Evolutionary conservation across 2,329 filamentous ascomycete genomes (phyloP).

Genomic region (Alternaria triticimaculans): DNA sequence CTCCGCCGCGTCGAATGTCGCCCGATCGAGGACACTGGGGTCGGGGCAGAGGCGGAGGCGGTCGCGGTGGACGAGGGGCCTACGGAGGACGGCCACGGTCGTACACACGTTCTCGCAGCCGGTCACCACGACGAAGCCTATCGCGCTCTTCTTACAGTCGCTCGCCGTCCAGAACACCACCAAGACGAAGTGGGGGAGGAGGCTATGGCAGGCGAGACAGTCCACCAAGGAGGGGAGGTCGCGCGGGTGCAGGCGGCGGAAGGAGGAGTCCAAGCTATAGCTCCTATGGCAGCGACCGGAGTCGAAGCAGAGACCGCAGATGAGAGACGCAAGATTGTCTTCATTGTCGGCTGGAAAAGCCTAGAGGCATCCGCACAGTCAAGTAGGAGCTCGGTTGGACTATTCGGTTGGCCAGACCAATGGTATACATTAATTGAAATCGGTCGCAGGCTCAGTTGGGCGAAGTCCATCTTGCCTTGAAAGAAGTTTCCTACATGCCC

Average conservation of each 20-base stretch:
- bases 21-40: conserved; percentile 30
- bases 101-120: conserved; percentile 48
- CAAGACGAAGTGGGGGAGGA: conserved; percentile 28
- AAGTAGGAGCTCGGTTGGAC: neutral
- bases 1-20: conserved; percentile 48
- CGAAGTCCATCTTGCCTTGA: neutral
- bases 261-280: conserved; percentile 68
- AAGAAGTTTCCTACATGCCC: neutral
- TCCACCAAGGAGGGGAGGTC: conserved; percentile 22
- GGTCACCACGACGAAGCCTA: conserved; percentile 50
- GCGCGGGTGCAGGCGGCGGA: conserved; percentile 31
- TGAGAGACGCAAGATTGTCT: conserved; percentile 2
- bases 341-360: neutral
- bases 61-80: conserved; percentile 41
- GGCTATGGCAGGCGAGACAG: conserved; percentile 20
- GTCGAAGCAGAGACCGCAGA: conserved; percentile 49
- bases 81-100: conserved; percentile 37
- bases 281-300: conserved; percentile 66
- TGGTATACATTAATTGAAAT: neutral
- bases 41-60: conserved; percentile 40
- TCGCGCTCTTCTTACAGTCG: conserved; percentile 52
- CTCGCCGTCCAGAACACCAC: conserved; percentile 45
- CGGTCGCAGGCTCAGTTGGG: neutral
- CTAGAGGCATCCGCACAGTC: neutral
- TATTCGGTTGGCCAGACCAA: neutral